Evolutionary conservation across 129 eudicot species (phyloP).

Genomic region (Lonicera japonica): DNA sequence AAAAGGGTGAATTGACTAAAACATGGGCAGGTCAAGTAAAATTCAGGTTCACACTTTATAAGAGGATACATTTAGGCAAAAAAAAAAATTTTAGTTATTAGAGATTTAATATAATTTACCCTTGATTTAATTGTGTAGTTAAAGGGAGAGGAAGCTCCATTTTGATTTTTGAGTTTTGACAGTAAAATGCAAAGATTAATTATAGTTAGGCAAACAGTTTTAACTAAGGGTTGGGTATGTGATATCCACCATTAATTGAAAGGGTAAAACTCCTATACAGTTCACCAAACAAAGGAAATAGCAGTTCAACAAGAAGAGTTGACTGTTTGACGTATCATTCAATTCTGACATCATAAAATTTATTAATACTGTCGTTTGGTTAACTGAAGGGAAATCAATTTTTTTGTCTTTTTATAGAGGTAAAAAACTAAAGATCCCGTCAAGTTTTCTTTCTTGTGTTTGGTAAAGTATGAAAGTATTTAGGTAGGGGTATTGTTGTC

Average conservation of each 20-base stretch:
- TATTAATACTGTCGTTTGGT: not conserved
- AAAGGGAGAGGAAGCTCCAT: not conserved
- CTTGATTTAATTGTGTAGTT: not conserved
- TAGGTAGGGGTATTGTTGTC: too few species aligned
- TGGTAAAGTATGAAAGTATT: too few species aligned
- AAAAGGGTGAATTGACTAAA: too few species aligned
- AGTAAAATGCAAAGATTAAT: not conserved
- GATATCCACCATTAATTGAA: not conserved
- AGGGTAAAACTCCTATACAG: not conserved
- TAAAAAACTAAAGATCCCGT: too few species aligned
- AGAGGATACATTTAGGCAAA: too few species aligned
- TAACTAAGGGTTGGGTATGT: not conserved
- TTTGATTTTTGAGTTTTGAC: not conserved
- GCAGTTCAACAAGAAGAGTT: conserved; percentile 27
- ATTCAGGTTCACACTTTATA: too few species aligned
- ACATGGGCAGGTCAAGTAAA: too few species aligned
- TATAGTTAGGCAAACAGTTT: not conserved
- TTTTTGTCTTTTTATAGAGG: too few species aligned
- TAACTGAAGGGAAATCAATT: too few species aligned
- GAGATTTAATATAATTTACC: too few species aligned
- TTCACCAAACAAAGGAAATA: conserved; percentile 10
- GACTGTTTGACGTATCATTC: not conserved
- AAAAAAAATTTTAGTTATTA: too few species aligned
- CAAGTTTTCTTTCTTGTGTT: too few species aligned
- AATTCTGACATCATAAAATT: not conserved